Percentiles rank a stretch among this genome's conserved stretches.
phyloP scores from a whole-genome alignment of 768 basidiomycete species.

The Tulasnella sp. region DNA sequence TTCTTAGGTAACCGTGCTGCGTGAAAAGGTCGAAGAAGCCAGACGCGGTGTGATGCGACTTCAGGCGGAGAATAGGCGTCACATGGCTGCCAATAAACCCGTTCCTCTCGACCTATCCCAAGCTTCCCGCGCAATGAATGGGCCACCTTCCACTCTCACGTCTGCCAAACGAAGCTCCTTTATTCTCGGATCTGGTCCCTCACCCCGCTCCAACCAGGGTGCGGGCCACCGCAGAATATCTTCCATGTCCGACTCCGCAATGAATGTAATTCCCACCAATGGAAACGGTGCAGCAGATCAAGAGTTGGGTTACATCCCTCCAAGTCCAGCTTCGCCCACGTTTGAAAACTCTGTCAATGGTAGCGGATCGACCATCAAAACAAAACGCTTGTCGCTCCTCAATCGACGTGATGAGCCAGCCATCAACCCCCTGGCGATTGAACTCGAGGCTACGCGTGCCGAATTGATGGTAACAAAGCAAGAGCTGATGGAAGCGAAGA shows the following conservation, averaged over 20 bases:
- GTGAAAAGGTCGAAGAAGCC: conserved; percentile 80
- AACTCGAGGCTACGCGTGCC: conserved; percentile 45
- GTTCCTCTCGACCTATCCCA: conserved; percentile 40
- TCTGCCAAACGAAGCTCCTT: conserved; percentile 59
- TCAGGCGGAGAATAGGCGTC: conserved; percentile 47
- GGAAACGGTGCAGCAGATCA: background rate
- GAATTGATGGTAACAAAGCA: conserved; percentile 45
- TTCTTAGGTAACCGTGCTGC: conserved; percentile 49
- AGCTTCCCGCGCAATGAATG: conserved; percentile 31
- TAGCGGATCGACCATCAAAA: background rate
- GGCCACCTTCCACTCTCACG: conserved; percentile 28
- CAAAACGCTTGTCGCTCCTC: conserved; percentile 24
- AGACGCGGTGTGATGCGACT: conserved; percentile 70
- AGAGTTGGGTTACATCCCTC: conserved; percentile 5
- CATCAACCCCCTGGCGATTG: conserved; percentile 22
- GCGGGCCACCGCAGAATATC: conserved; percentile 55
- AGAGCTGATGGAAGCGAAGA: conserved; percentile 49
- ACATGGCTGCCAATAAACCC: conserved; percentile 30
- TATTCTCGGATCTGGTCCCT: conserved; percentile 36
- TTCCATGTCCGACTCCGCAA: conserved; percentile 45
- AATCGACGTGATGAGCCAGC: conserved; percentile 31
- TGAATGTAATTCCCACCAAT: conserved; percentile 26
- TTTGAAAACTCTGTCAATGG: conserved; percentile 32
- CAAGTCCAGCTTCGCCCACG: conserved; percentile 20
- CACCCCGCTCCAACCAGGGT: conserved; percentile 36